Percentiles rank a stretch among this genome's conserved stretches.
Evolutionary conservation across 768 basidiomycete species (phyloP).

Genomic region (Goffeauzyma gilvescens): DNA sequence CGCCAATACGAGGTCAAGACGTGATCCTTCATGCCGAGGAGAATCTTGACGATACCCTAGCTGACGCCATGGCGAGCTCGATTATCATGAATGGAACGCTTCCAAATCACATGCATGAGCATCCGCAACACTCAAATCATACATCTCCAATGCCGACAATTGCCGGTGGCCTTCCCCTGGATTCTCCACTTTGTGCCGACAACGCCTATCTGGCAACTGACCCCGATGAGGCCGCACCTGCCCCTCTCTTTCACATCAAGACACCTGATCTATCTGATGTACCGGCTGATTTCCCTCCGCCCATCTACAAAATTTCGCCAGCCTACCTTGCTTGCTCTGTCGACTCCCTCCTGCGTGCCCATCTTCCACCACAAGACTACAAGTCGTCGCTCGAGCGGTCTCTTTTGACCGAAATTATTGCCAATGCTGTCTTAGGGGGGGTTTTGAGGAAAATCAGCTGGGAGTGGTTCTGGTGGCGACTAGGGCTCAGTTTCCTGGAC

Average conservation of each 20-base stretch:
- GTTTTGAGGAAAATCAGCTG: slow-evolving; percentile 48
- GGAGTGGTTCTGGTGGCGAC: slow-evolving; percentile 73
- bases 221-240: not conserved
- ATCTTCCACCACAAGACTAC: slow-evolving; percentile 62
- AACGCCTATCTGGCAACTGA: too few species aligned
- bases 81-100: not conserved
- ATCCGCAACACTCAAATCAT: not conserved
- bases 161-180: not conserved
- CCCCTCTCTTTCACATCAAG: not conserved
- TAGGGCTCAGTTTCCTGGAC: slow-evolving; percentile 50
- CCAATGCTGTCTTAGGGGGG: slow-evolving; percentile 49
- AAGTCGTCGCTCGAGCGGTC: slow-evolving; percentile 58
- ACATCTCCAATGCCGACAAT: not conserved
- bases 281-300: not conserved
- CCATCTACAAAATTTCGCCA: slow-evolving; percentile 12
- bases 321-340: slow-evolving; percentile 32
- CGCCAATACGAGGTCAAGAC: not conserved
- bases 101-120: not conserved
- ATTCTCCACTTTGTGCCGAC: not conserved
- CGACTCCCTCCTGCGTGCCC: slow-evolving; percentile 53
- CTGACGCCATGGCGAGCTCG: slow-evolving; percentile 1
- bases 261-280: too few species aligned
- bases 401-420: slow-evolving; percentile 64
- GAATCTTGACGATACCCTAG: not conserved
- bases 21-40: not conserved